Evolutionary conservation across 169 alveolate species (phyloP), one percentile per base, ranked within the genome.

Genomic region (Plasmodium relictum): DNA sequence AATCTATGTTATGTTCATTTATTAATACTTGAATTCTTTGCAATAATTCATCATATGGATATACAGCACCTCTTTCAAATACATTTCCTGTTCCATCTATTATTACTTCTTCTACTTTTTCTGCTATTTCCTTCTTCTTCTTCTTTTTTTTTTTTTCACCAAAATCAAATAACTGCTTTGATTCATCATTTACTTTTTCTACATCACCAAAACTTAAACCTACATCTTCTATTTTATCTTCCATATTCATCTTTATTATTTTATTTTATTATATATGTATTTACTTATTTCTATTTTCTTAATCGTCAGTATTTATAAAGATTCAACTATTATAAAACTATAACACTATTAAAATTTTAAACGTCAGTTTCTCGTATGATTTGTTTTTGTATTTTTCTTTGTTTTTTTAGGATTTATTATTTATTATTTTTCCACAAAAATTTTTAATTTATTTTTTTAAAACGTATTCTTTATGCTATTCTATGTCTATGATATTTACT

Each of bases 71-170:
- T 45, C 94, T 90, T 45, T 93, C 96, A 83, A 96, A 96, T 44
- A 92, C 94, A 68, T 93, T 88, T 31, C 96, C 96, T 50, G 95
- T 87, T 48, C 98, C 96, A 74, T 94, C 95, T 31, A 92, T 80
- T 37, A 92, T 52, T 73, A 90, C 93, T 85, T 80, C 88, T 73
- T 91, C 92, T 42, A 78, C 45, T 66, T 72, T 76, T 62, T 93
- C 96, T 93, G 87, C 92, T 83, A 74, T 93, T 50, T 72, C 89
- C 41, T 93, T 95, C 66, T 89, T 88, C 26, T 95, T 92, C 89
- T 94, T 95, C 94, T 96, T 96, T 88, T 95, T 95, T 92, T 94
- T 95, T 72, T 93, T 93, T 50, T 96, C 97, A 88, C 97, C 97
- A 72, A 96, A 96, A 89, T 96, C 95, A 76, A 93, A 94, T 73